Percentiles rank a stretch among this genome's conserved stretches.
Conservation (phyloP, 371 early-diverging fungal species). For the Nematocida sp. region DNA sequence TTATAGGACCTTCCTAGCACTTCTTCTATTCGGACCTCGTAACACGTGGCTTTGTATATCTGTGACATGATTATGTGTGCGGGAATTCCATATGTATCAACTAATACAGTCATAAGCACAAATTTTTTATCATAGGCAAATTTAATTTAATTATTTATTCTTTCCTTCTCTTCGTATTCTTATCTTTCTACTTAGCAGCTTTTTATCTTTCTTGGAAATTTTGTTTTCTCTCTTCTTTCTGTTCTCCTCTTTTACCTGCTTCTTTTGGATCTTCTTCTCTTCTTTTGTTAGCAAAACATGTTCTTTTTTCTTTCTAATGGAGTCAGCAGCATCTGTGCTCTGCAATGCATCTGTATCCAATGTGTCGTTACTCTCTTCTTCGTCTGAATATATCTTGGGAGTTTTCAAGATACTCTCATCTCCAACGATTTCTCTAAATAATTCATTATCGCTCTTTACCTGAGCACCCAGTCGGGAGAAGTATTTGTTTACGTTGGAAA, state of each 20-base stretch:
- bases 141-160: slow-evolving; percentile 41
- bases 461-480: slow-evolving; percentile 73
- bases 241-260: slow-evolving; percentile 41
- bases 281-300: not conserved
- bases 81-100: slow-evolving; percentile 55
- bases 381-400: not conserved
- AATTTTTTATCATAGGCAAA: slow-evolving; percentile 50
- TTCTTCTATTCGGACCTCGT: slow-evolving; percentile 46
- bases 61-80: slow-evolving; percentile 52
- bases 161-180: slow-evolving; percentile 19
- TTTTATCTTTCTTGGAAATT: slow-evolving; percentile 59
- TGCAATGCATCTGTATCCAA: not conserved
- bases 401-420: slow-evolving; percentile 40
- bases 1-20: slow-evolving; percentile 29
- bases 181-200: slow-evolving; percentile 34
- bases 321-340: not conserved
- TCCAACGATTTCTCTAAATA: slow-evolving; percentile 66
- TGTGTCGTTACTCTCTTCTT: not conserved
- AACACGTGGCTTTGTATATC: slow-evolving; percentile 46
- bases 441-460: slow-evolving; percentile 41
- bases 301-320: slow-evolving; percentile 9
- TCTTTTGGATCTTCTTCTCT: slow-evolving; percentile 10
- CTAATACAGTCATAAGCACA: slow-evolving; percentile 57
- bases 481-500: slow-evolving; percentile 86
- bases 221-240: slow-evolving; percentile 50